Conservation (phyloP, 2,329 filamentous ascomycete species). For the Fusarium irregulare region DNA sequence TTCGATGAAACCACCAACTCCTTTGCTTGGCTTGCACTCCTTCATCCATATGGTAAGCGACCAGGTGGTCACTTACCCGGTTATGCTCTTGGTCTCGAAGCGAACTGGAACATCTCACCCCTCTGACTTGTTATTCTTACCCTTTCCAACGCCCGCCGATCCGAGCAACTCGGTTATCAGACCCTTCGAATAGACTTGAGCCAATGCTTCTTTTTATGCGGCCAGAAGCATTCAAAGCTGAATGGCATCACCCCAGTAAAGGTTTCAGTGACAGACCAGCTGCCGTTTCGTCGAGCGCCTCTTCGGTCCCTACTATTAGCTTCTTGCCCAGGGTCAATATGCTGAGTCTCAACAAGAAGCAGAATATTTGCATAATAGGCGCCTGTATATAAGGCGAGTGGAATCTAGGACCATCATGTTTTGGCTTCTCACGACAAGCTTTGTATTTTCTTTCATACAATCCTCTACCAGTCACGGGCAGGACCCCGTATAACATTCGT, state of each 20-base stretch:
- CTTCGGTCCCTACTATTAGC: not conserved
- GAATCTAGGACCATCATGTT: not conserved
- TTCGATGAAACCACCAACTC: conserved; percentile 21
- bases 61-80: not conserved
- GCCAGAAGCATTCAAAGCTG: conserved; percentile 2
- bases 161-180: conserved; percentile 3
- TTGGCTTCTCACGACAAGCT: conserved; percentile 4
- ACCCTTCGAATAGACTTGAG: conserved; percentile 22
- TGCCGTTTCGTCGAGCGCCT: not conserved
- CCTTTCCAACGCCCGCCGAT: conserved; percentile 30
- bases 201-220: conserved; percentile 10
- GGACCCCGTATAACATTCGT: conserved; percentile 25
- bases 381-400: conserved; percentile 18
- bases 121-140: conserved; percentile 1
- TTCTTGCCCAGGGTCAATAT: conserved; percentile 1
- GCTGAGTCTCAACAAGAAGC: not conserved
- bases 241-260: conserved; percentile 4
- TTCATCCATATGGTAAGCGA: not conserved
- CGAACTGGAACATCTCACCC: conserved; percentile 11
- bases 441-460: conserved; percentile 24
- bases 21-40: not conserved
- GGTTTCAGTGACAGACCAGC: conserved; percentile 9
- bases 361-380: not conserved
- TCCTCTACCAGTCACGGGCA: conserved; percentile 22
- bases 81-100: conserved; percentile 21